Conservation (phyloP, 139 green algal genomes). For the Prasinococcaceae sp. region DNA sequence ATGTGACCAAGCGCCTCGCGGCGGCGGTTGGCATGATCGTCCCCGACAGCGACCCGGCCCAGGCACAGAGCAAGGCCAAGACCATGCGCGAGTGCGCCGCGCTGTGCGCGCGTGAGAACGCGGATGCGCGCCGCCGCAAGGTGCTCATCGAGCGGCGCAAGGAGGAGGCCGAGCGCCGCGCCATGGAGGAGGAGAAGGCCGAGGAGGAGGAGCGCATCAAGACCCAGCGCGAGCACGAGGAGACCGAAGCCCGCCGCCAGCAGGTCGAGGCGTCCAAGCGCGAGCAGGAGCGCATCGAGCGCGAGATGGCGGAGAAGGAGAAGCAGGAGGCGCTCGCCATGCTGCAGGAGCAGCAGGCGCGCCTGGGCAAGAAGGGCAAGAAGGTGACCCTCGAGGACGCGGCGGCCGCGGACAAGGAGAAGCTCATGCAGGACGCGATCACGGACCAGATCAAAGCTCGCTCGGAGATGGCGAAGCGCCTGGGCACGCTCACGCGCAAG, state of each 20-base stretch:
- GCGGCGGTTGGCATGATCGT: constrained; percentile 46
- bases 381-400: constrained; percentile 8
- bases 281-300: constrained; percentile 58
- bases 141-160: constrained; percentile 89
- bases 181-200: constrained; percentile 53
- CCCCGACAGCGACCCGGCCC: constrained; percentile 15
- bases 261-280: constrained; percentile 38
- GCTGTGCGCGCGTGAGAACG: constrained; percentile 58
- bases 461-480: constrained; percentile 67
- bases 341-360: constrained; percentile 21
- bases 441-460: constrained; percentile 50
- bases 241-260: constrained; percentile 52
- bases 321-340: constrained; percentile 34
- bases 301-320: constrained; percentile 66
- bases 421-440: constrained; percentile 48
- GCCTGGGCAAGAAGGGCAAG: constrained; percentile 34
- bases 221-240: constrained; percentile 42
- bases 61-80: background rate
- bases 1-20: constrained; percentile 48
- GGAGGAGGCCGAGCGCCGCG: constrained; percentile 68
- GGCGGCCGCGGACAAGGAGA: constrained; percentile 40
- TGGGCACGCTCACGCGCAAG: constrained; percentile 35
- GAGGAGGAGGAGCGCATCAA: constrained; percentile 43
- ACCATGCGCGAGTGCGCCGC: constrained; percentile 24
- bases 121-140: constrained; percentile 58